phyloP scores from a whole-genome alignment of 148 eudicot genomes.

The Rhododendron williamsianum region DNA sequence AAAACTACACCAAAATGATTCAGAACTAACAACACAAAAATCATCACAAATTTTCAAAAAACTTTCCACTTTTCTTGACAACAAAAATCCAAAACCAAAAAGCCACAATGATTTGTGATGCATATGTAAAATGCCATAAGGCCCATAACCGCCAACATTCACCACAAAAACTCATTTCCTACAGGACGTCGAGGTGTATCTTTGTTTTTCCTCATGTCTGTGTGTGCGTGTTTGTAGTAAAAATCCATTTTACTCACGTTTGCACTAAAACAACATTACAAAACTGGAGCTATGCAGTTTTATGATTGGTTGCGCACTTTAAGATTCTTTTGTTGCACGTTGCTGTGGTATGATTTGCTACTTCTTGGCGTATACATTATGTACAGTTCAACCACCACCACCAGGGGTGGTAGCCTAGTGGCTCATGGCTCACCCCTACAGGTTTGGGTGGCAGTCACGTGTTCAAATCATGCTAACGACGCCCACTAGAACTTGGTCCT shows the following conservation, averaged over 20 bases:
- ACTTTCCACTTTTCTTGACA: neutral
- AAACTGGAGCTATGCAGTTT: neutral
- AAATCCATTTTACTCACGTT: neutral
- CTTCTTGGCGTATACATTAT: too few species aligned
- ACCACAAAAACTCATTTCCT: neutral
- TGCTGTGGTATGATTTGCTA: neutral
- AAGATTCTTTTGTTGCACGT: neutral
- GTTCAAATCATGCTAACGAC: too few species aligned
- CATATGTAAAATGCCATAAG: neutral
- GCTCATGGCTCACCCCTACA: too few species aligned
- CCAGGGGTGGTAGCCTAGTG: too few species aligned
- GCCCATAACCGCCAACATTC: neutral
- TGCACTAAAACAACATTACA: neutral
- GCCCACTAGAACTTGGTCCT: too few species aligned
- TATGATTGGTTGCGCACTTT: neutral
- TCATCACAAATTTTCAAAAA: neutral
- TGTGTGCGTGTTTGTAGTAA: neutral
- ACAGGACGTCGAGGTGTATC: neutral
- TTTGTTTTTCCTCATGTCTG: neutral
- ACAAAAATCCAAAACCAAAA: neutral
- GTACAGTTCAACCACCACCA: neutral
- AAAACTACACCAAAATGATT: neutral
- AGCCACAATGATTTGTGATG: neutral
- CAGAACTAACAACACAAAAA: neutral
- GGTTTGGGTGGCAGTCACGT: too few species aligned